Evolutionary conservation across 2,329 filamentous ascomycete genomes (phyloP).

Genomic region (Aureobasidium subglaciale): DNA sequence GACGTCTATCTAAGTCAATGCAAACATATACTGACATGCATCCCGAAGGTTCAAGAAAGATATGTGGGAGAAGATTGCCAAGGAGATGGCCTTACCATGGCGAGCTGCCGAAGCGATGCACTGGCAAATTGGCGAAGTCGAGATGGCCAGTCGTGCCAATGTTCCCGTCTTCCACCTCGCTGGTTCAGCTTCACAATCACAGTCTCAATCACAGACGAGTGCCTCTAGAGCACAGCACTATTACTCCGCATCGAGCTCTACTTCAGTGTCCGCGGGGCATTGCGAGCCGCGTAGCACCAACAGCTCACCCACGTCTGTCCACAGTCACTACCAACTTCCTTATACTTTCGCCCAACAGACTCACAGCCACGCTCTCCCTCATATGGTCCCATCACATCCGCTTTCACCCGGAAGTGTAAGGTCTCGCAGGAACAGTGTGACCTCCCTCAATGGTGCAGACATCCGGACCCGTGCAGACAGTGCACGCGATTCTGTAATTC

Average conservation of each 20-base stretch:
- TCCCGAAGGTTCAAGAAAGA: conserved; percentile 81
- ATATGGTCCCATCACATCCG: conserved; percentile 21
- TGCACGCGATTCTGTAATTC: conserved; percentile 19
- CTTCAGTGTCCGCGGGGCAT: not conserved
- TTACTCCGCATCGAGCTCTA: conserved; percentile 9
- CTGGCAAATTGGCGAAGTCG: conserved; percentile 87
- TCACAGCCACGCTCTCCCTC: conserved; percentile 29
- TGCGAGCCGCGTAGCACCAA: conserved; percentile 7
- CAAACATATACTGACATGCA: not conserved
- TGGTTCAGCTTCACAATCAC: conserved; percentile 20
- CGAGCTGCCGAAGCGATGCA: conserved; percentile 95
- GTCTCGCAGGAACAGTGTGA: conserved; percentile 22
- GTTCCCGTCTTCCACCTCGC: conserved; percentile 69
- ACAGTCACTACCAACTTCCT: conserved; percentile 4
- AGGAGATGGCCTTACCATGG: conserved; percentile 94
- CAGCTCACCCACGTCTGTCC: not conserved
- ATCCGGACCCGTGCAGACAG: conserved; percentile 27
- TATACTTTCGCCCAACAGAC: conserved; percentile 22
- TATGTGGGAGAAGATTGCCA: conserved; percentile 95
- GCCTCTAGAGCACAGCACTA: conserved; percentile 15
- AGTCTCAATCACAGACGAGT: conserved; percentile 15
- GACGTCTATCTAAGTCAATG: not conserved
- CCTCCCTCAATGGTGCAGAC: conserved; percentile 19
- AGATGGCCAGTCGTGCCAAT: conserved; percentile 89
- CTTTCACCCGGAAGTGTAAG: conserved; percentile 21